Conservation (phyloP, 176 grass and related monocot genomes). For the Aegilops longissima region DNA sequence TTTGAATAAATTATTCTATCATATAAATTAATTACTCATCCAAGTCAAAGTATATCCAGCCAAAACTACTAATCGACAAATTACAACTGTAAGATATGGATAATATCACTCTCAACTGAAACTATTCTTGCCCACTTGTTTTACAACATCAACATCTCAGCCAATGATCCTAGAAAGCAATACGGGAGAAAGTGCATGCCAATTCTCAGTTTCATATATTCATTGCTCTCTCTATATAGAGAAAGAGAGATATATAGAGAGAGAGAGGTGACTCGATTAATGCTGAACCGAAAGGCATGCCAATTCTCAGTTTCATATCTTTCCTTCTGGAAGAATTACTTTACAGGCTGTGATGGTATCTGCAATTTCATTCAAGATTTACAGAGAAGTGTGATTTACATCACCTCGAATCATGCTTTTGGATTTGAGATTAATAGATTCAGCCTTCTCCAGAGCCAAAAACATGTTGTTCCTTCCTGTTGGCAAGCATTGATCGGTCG, state of each 20-base stretch:
- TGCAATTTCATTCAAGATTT: conserved; percentile 48
- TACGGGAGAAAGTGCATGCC: conserved; percentile 40
- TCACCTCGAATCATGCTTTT: conserved; percentile 37
- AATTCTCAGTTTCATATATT: conserved; percentile 14
- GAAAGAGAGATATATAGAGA: too few species aligned
- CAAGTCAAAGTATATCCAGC: conserved; percentile 14
- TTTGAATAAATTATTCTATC: conserved; percentile 23
- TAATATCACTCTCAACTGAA: conserved; percentile 17
- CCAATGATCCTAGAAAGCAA: conserved; percentile 40
- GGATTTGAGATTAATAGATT: conserved; percentile 20
- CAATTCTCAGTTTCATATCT: conserved; percentile 44
- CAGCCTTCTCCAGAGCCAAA: conserved; percentile 8
- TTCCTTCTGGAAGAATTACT: conserved; percentile 67
- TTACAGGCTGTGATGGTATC: conserved; percentile 58
- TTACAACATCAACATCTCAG: conserved; percentile 43
- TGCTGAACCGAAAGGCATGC: conserved; percentile 34
- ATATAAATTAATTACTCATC: not conserved
- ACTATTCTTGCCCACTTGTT: conserved; percentile 47
- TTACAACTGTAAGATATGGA: conserved; percentile 36
- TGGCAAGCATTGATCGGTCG: conserved; percentile 12
- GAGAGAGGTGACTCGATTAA: conserved; percentile 6
- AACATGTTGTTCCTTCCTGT: conserved; percentile 14
- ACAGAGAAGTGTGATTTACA: conserved; percentile 41
- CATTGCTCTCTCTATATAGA: conserved; percentile 30
- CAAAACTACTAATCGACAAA: conserved; percentile 42